phyloP scores from a whole-genome alignment of 805 yeast species.

The Cephaloascus albidus region DNA sequence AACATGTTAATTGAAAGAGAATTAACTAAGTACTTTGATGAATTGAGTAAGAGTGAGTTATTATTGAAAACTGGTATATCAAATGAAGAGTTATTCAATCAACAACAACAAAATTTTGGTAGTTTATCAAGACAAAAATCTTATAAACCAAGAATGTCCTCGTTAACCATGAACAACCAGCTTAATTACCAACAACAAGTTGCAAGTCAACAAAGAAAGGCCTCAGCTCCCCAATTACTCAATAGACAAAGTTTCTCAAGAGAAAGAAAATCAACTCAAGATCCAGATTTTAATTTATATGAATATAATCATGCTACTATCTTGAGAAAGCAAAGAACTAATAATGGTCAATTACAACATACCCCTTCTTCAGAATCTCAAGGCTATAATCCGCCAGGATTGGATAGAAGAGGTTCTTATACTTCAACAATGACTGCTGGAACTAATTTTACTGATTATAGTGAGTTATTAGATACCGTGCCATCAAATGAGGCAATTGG shows the following conservation, averaged over 20 bases:
- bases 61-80: conserved; percentile 18
- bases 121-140: not conserved
- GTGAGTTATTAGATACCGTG: not conserved
- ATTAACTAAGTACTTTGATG: conserved; percentile 36
- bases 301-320: not conserved
- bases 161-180: not conserved
- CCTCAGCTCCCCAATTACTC: not conserved
- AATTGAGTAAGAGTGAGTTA: conserved; percentile 25
- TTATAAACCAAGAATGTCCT: not conserved
- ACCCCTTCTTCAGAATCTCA: not conserved
- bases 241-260: not conserved
- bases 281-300: not conserved
- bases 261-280: not conserved
- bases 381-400: not conserved
- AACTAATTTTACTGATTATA: not conserved
- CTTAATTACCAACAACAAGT: not conserved
- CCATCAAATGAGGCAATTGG: conserved; percentile 16
- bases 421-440: not conserved
- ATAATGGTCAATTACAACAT: not conserved
- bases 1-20: conserved; percentile 24
- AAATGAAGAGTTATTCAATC: not conserved
- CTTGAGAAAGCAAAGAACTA: not conserved
- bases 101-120: too few relatives aligned
- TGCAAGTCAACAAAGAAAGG: not conserved
- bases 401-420: not conserved